A percentile compares a stretch with the other conserved stretches of the same genome.
These are phyloP conservation scores for Candida frijolesensis DNA, from an alignment of 1,139 yeast species.

Conservation along the genomic window DNA sequence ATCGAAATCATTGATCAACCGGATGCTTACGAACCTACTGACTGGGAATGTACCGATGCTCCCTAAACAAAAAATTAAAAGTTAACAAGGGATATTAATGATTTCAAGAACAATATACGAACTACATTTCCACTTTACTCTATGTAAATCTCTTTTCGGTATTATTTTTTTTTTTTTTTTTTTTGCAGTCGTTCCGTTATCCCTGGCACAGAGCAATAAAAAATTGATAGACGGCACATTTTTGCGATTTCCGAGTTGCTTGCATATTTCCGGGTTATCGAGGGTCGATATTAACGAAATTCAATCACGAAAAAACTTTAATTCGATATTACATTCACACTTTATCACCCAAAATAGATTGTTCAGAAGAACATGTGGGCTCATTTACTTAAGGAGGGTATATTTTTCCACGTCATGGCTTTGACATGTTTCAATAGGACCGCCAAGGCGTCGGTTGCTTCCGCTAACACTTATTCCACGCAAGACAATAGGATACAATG, in stretches of 20 bases:
- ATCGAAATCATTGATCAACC: constrained; percentile 37
- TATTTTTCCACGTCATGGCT: no score
- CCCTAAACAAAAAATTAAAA: constrained; percentile 30
- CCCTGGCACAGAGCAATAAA: not conserved
- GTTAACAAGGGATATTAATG: not conserved
- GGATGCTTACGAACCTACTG: constrained; percentile 63
- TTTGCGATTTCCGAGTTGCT: not conserved
- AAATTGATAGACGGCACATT: not conserved
- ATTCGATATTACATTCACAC: no score
- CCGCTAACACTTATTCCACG: no score
- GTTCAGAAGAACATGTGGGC: no score
- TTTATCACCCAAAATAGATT: no score
- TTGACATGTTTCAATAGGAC: no score
- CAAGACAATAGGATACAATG: no score
- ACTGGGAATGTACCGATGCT: constrained; percentile 68
- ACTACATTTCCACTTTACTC: not conserved
- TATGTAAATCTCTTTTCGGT: not conserved
- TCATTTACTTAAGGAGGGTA: no score
- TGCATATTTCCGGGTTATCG: not conserved
- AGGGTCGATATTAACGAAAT: no score
- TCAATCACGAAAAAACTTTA: no score
- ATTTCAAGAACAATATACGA: not conserved
- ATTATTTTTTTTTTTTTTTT: not conserved
- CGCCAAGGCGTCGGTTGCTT: no score
- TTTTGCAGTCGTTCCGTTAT: not conserved